Conservation (phyloP, 169 alveolate genomes). For the Plasmodium cynomolgi region DNA sequence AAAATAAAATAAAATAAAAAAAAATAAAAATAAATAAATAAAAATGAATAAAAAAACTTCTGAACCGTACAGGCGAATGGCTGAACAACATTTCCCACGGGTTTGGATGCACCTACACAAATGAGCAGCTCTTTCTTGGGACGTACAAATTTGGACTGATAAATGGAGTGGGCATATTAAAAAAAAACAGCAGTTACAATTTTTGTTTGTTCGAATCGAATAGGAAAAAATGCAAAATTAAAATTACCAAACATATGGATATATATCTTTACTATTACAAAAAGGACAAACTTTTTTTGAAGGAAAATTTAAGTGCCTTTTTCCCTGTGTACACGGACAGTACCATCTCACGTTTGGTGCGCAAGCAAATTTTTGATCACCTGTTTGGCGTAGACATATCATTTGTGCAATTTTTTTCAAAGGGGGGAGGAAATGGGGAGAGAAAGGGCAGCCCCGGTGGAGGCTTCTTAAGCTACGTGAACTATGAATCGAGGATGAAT, state of each 20-base stretch:
- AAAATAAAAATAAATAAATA: background rate
- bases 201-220: constrained; percentile 57
- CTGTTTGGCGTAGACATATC: constrained; percentile 15
- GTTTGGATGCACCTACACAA: constrained; percentile 47
- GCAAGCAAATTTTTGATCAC: constrained; percentile 15
- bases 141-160: constrained; percentile 60
- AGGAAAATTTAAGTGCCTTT: constrained; percentile 13
- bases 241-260: constrained; percentile 52
- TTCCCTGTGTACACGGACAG: constrained; percentile 40
- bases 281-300: constrained; percentile 14
- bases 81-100: constrained; percentile 66
- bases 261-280: constrained; percentile 26
- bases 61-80: constrained; percentile 70
- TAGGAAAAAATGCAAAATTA: constrained; percentile 23
- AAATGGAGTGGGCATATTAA: constrained; percentile 72
- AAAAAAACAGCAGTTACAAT: constrained; percentile 54
- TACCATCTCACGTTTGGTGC: background rate
- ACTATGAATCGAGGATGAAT: background rate
- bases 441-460: background rate
- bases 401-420: background rate
- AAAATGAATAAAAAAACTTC: constrained; percentile 11
- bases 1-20: background rate
- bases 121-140: constrained; percentile 40
- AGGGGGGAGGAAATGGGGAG: background rate
- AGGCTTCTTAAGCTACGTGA: constrained; percentile 8